These are phyloP conservation scores for Umbelopsis sp. DNA, from an alignment of 192 early-diverging fungal species.

Conservation along the genomic window DNA sequence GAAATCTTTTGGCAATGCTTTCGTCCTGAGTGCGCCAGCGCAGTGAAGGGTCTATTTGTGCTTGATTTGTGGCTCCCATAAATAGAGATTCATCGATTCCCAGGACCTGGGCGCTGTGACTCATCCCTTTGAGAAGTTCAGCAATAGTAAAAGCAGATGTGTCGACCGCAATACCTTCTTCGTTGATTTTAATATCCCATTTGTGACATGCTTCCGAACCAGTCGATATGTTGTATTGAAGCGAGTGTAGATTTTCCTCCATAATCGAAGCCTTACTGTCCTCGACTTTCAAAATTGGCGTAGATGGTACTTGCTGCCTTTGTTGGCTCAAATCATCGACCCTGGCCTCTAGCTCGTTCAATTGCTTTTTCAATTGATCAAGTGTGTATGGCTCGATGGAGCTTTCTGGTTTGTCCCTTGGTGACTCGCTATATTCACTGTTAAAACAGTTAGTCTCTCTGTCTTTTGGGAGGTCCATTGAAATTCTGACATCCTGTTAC, in stretches of 20 bases:
- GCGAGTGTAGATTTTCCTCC: neutral
- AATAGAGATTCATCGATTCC: neutral
- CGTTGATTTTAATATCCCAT: neutral
- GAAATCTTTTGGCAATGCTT: neutral
- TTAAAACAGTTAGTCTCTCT: neutral
- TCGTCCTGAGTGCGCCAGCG: conserved; percentile 16
- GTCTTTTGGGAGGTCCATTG: neutral
- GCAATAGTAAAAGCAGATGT: conserved; percentile 5
- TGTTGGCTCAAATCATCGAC: neutral
- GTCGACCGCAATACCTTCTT: neutral
- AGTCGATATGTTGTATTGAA: neutral
- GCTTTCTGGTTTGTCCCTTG: neutral
- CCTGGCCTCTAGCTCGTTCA: neutral
- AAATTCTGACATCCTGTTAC: neutral
- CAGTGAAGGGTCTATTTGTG: neutral
- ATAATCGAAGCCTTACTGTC: neutral
- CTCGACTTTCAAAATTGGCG: neutral
- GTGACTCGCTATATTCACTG: neutral
- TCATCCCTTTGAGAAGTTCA: conserved; percentile 1
- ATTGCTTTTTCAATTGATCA: neutral
- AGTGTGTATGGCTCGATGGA: neutral
- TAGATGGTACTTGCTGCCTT: neutral
- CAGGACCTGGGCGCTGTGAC: neutral
- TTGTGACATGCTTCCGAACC: neutral
- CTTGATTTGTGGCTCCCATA: neutral